Percentiles rank a stretch among this genome's conserved stretches.
These are phyloP conservation scores for barley (Hordeum vulgare) DNA, from an alignment of 176 grass and related monocot species.

Conservation along the genomic window DNA sequence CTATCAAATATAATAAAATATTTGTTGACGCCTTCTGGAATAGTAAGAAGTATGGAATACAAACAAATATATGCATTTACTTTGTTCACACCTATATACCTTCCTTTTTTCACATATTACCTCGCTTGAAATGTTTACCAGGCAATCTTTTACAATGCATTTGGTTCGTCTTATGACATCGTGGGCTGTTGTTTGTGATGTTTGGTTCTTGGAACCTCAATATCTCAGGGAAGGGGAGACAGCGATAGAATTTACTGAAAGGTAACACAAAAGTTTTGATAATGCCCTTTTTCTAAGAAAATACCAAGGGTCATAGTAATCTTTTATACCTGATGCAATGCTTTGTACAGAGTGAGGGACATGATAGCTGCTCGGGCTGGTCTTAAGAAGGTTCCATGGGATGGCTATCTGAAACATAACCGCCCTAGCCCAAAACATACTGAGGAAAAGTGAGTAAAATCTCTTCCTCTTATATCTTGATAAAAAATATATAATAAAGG, in stretches of 20 bases:
- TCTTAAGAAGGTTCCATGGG: conserved; percentile 96
- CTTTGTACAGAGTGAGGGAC: conserved; percentile 70
- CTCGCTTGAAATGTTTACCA: conserved; percentile 23
- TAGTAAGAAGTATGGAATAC: conserved; percentile 91
- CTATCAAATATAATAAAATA: conserved; percentile 99
- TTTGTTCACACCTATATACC: not conserved
- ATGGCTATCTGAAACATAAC: conserved; percentile 95
- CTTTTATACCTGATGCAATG: conserved; percentile 22
- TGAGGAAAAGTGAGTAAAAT: conserved; percentile 66
- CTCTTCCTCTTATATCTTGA: not conserved
- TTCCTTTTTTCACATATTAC: conserved; percentile 12
- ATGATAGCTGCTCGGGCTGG: conserved; percentile 97
- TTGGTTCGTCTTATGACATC: conserved; percentile 88
- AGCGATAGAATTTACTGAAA: conserved; percentile 93
- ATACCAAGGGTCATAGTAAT: not conserved
- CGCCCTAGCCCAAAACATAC: conserved; percentile 95
- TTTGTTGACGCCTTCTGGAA: conserved; percentile 99
- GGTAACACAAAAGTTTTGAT: conserved; percentile 35
- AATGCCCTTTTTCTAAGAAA: not conserved
- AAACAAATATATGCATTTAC: conserved; percentile 1
- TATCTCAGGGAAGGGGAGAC: conserved; percentile 75
- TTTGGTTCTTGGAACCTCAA: conserved; percentile 98
- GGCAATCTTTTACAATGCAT: conserved; percentile 96
- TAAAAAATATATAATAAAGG: not conserved
- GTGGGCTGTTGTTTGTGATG: conserved; percentile 99